Evolutionary conservation across 352 stramenopile species (phyloP).

Genomic region (Globisporangium spiculum): DNA sequence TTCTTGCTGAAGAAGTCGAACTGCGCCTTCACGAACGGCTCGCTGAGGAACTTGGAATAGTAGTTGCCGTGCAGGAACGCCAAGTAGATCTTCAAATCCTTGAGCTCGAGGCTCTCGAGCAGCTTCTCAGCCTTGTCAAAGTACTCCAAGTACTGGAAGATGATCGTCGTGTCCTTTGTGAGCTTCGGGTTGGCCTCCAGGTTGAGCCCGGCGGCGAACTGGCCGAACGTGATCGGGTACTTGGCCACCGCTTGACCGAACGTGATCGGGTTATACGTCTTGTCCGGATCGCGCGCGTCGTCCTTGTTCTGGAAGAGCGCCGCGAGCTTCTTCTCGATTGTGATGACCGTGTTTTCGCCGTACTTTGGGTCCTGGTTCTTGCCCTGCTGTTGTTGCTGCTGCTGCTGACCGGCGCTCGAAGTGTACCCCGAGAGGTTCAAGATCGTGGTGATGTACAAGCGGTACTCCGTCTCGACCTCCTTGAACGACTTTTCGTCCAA

Average conservation of each 20-base stretch:
- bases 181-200: constrained; percentile 37
- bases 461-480: too few relatives aligned
- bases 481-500: too few relatives aligned
- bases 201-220: constrained; percentile 34
- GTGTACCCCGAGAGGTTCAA: too few relatives aligned
- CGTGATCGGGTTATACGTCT: too few relatives aligned
- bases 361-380: neutral
- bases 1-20: constrained; percentile 86
- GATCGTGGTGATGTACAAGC: too few relatives aligned
- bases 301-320: too few relatives aligned
- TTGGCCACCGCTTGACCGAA: too few relatives aligned
- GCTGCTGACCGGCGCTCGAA: constrained; percentile 52
- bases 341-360: constrained; percentile 18
- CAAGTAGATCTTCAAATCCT: constrained; percentile 25
- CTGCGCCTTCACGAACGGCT: constrained; percentile 72
- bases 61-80: constrained; percentile 41
- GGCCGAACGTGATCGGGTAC: too few relatives aligned
- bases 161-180: constrained; percentile 35
- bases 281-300: too few relatives aligned
- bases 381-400: constrained; percentile 26
- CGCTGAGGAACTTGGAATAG: constrained; percentile 32
- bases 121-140: constrained; percentile 46
- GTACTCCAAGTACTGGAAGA: constrained; percentile 48
- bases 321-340: constrained; percentile 6
- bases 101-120: constrained; percentile 21